Evolutionary conservation across 208 protist genomes (phyloP), one percentile per base, ranked within the genome.

Genomic region (Lotmaria passim): DNA sequence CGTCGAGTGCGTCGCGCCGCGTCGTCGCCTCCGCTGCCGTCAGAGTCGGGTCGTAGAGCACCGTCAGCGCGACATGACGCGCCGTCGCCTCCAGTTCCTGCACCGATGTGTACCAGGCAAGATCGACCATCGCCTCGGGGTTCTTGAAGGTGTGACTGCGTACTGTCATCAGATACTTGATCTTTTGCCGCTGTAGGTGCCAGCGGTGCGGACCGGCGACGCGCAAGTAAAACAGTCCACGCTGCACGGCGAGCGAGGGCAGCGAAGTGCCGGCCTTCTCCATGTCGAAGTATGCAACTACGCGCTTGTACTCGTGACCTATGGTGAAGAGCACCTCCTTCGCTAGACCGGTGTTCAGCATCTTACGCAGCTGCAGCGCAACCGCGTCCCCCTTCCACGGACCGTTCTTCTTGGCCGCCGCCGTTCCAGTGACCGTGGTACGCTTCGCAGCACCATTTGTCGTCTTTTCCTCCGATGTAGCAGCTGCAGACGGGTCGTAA

Each of bases 61-160:
- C 36, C 26, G 66, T 43, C 14, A 83, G 69, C 10, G 91, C 88
- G 0, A 91, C 80, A 23, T 57, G 62, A 17, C 80, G 79, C n/a
- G 89, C 91, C n/a, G 83, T 93, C 14, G 23, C 36, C 80, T 94
- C 85, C 12, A 96, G 50, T 43, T 93, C 91, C 39, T 80, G 75
- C 6, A 88, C 85, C 17, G 79, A 84, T 12, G 67, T 84, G 79
- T 89, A 80, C 91, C 91, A 96, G 44, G 85, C 86, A 12, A 94
- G 60, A 51, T 96, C 88, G 12, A 95, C 79, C 82, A 95, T 88
- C 19, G 86, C 75, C 21, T 78, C 79, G n/a, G 81, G 78, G 74
- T 91, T 76, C 72, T 89, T 90, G 57, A 95, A 90, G 43, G 82
- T 95, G 30, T 72, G 53, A 30, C 80, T 65, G n/a, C 90, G 83